Conservation (phyloP, 139 green algal genomes). For the Gonium pectorale region DNA sequence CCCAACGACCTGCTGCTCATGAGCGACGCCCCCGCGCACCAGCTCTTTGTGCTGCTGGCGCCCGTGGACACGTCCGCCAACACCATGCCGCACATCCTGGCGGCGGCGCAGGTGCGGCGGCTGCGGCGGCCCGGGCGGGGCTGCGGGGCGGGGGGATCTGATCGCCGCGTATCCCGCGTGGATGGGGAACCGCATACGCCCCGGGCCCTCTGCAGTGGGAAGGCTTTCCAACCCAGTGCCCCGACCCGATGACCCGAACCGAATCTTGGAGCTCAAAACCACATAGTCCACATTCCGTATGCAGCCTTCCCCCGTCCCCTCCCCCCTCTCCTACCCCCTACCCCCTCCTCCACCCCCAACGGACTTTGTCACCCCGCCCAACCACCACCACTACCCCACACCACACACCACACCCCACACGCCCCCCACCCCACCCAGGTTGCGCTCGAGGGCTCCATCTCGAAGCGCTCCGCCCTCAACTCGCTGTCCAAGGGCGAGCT, state of each 20-base stretch:
- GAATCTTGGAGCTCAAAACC: too few relatives aligned
- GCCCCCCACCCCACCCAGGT: conserved; percentile 61
- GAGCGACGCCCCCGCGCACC: conserved; percentile 96
- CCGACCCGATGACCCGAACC: too few relatives aligned
- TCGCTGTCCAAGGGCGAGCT: conserved; percentile 87
- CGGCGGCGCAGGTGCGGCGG: conserved; percentile 79
- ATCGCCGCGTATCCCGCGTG: too few relatives aligned
- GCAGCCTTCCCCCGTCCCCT: neutral
- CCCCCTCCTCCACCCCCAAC: neutral
- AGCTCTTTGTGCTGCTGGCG: conserved; percentile 95
- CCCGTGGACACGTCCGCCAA: conserved; percentile 85
- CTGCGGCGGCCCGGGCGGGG: neutral
- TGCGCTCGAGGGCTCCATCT: conserved; percentile 93
- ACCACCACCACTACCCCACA: neutral
- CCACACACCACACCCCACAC: too few relatives aligned
- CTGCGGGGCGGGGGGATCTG: neutral
- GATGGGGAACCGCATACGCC: too few relatives aligned
- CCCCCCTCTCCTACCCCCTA: neutral
- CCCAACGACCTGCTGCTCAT: conserved; percentile 98
- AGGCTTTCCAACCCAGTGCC: too few relatives aligned
- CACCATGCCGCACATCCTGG: conserved; percentile 92
- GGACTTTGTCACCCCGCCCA: too few relatives aligned
- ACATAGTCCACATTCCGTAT: too few relatives aligned
- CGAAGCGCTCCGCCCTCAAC: conserved; percentile 69
- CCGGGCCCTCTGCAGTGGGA: too few relatives aligned